These are phyloP conservation scores for Entamoeba nuttalli DNA, from an alignment of 208 protist species.

Conservation along the genomic window DNA sequence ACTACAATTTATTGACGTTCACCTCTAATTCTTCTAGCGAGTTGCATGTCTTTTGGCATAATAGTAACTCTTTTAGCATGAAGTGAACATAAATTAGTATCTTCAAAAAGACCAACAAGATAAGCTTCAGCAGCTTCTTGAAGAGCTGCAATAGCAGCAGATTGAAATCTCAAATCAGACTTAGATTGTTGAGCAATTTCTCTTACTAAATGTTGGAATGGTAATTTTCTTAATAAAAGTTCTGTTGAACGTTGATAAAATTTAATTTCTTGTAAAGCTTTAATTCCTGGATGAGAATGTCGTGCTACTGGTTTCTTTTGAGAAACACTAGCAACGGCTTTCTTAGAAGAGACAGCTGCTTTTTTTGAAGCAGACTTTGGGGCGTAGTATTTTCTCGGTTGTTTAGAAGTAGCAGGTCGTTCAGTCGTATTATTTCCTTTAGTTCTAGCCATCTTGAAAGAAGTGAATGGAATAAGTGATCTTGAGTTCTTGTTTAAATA, in stretches of 20 bases:
- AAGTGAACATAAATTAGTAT: slow-evolving; percentile 63
- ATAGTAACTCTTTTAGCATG: slow-evolving; percentile 63
- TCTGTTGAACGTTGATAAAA: neutral
- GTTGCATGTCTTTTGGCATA: slow-evolving; percentile 52
- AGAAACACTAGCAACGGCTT: too few species aligned
- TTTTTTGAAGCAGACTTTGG: too few species aligned
- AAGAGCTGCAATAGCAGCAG: slow-evolving; percentile 20
- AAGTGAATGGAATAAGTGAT: too few species aligned
- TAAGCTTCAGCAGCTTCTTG: slow-evolving; percentile 71
- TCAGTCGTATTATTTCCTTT: too few species aligned
- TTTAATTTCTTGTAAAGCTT: neutral
- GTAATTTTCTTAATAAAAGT: neutral
- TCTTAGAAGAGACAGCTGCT: too few species aligned
- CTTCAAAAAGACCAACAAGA: slow-evolving; percentile 65
- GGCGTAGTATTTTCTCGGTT: too few species aligned
- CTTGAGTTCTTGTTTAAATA: too few species aligned
- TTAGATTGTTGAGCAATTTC: neutral
- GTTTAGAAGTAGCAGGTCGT: too few species aligned
- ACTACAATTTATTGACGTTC: neutral
- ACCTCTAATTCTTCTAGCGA: slow-evolving; percentile 36
- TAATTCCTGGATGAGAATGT: neutral
- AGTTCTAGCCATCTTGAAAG: too few species aligned
- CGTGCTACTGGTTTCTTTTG: too few species aligned
- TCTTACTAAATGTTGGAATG: neutral
- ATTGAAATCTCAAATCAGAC: neutral